Conservation (phyloP, 441 rosid genomes). For the Corymbia calophylla region DNA sequence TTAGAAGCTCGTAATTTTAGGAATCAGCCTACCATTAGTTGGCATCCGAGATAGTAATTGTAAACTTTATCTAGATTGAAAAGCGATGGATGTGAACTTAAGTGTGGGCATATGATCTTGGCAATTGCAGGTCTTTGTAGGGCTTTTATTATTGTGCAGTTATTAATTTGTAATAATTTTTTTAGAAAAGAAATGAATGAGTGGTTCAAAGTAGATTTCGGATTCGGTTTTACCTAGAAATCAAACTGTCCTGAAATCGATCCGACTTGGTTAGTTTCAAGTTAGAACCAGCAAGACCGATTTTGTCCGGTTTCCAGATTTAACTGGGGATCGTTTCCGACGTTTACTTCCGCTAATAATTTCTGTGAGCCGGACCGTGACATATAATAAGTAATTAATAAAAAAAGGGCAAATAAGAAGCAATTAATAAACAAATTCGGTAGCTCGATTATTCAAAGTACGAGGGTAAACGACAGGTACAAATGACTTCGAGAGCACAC, state of each 20-base stretch:
- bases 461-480: not conserved
- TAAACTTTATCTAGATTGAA: not conserved
- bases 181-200: too few species aligned
- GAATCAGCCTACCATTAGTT: too few species aligned
- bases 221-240: too few species aligned
- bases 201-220: too few species aligned
- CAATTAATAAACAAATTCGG: not conserved
- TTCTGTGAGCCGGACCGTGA: not conserved
- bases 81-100: not conserved
- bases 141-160: too few species aligned
- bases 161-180: too few species aligned
- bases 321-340: not conserved
- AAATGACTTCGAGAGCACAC: not conserved
- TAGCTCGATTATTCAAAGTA: not conserved
- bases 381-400: not conserved
- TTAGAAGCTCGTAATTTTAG: too few species aligned
- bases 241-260: too few species aligned
- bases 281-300: not conserved
- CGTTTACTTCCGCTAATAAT: not conserved
- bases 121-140: not conserved
- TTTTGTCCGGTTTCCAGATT: not conserved
- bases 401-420: not conserved
- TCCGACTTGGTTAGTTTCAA: too few species aligned
- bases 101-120: not conserved
- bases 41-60: too few species aligned